Evolutionary conservation across 2,329 filamentous ascomycete species (phyloP), one percentile per base, ranked within the genome.

Genomic region (Phaeosphaeriaceae sp.): DNA sequence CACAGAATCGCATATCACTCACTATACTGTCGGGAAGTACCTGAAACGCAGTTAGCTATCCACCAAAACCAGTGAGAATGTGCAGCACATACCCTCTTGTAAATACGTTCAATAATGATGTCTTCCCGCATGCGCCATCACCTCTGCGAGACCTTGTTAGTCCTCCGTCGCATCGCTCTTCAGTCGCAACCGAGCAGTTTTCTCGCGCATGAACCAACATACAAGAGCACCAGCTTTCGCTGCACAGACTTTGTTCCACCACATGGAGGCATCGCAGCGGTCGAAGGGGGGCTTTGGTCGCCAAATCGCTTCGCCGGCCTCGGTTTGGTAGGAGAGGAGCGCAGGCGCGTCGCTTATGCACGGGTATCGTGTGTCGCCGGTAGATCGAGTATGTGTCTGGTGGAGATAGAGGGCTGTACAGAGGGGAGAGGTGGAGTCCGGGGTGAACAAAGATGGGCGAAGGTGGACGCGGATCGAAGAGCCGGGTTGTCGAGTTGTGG

Each of bases 1-100:
- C 13, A 11, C 31, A 13, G 41, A 54, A 42, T 48, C 50, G 62
- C 60, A 61, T 47, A 51, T 48, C 36, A 78, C 86, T 83, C 83
- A 89, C 87, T 98, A 98, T 74, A 98, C 94, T 57, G 94, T 97
- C 51, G 94, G 94, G 79, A 99, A 99, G 80, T 97, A 97, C 64
- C 92, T 94, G 60, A 24, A 57, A 48, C 42, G 49, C 25, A 33
- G 52, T 70, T 56, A 72, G 66, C 58, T 41, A 61, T 48, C 51
- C 36, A 19, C n/a, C 44, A 48, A 1, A 6, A 10, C 22, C 9
- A 25, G 6, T 6, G 13, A 22, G 13, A 4, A 15, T 17, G 21
- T 7, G 6, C 22, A 25, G 6, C 45, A 82, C 88, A 70, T 82
- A 96, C 91, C 94, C 94, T 90, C 94, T 89, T 68, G 95, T 99